Evolutionary conservation across 768 basidiomycete species (phyloP).

Genomic region (Rhizopogon rudus): DNA sequence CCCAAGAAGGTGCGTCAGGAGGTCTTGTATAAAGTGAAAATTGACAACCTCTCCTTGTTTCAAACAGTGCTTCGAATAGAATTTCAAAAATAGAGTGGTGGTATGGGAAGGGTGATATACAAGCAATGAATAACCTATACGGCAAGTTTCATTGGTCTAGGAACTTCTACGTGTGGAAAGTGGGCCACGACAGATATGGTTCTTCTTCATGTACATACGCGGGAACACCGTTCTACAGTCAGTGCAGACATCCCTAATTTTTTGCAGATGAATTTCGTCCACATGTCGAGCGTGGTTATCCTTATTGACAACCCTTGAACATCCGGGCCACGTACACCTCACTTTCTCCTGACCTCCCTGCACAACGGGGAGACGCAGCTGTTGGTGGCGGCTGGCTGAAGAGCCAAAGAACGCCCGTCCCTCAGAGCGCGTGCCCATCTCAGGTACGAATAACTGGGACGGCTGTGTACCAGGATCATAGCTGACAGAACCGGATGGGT

Average conservation of each 20-base stretch:
- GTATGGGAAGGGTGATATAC: too few species aligned
- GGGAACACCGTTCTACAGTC: background rate
- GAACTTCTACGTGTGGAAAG: background rate
- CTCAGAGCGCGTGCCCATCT: background rate
- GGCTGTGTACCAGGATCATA: background rate
- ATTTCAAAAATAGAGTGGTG: conserved; percentile 32
- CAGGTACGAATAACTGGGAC: background rate
- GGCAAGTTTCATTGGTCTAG: too few species aligned
- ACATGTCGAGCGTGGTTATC: background rate
- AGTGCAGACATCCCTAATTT: background rate
- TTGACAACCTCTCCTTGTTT: too few species aligned
- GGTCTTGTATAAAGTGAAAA: too few species aligned
- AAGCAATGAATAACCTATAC: too few species aligned
- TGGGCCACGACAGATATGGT: background rate
- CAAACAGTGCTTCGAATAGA: too few species aligned
- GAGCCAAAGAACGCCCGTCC: background rate
- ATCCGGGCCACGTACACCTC: background rate
- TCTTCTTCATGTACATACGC: background rate
- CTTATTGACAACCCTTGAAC: background rate
- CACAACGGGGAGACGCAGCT: background rate
- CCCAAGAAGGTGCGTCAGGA: too few species aligned
- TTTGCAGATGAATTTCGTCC: background rate
- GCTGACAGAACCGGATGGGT: background rate
- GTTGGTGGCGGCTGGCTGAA: background rate
- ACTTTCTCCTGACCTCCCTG: background rate